phyloP scores from a whole-genome alignment of 257 asterid genomes.

The Lycium barbarum region DNA sequence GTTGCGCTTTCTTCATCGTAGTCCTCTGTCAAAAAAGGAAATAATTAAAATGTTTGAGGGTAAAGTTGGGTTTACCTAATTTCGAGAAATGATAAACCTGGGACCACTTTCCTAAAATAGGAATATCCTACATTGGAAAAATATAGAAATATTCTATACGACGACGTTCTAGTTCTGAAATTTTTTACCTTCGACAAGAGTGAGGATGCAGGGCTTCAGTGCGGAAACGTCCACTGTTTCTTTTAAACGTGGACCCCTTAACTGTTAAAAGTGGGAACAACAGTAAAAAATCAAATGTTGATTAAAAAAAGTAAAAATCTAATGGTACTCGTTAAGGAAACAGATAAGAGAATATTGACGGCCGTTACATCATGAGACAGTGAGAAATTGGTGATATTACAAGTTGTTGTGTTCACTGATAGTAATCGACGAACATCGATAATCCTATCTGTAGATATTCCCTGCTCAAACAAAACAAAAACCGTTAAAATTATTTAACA shows the following conservation, averaged over 20 bases:
- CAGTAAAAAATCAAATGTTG: not conserved
- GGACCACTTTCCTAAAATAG: constrained; percentile 22
- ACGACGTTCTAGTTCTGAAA: constrained; percentile 15
- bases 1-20: constrained; percentile 82
- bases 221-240: constrained; percentile 95
- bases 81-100: not conserved
- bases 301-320: not conserved
- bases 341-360: not conserved
- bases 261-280: constrained; percentile 42
- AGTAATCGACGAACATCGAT: constrained; percentile 72
- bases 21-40: constrained; percentile 61
- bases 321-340: not conserved
- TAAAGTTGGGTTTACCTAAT: constrained; percentile 30
- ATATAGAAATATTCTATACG: not conserved
- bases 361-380: constrained; percentile 77
- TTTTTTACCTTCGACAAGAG: constrained; percentile 77
- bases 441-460: constrained; percentile 86
- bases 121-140: not conserved
- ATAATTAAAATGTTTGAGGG: constrained; percentile 35
- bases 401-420: constrained; percentile 59
- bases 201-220: constrained; percentile 83
- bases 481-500: too few relatives aligned
- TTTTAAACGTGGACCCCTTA: constrained; percentile 84
- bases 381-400: constrained; percentile 71
- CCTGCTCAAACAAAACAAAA: constrained; percentile 45